These are phyloP conservation scores for Phytopythium ostracodes DNA, from an alignment of 352 stramenopile genomes.

Conservation along the genomic window DNA sequence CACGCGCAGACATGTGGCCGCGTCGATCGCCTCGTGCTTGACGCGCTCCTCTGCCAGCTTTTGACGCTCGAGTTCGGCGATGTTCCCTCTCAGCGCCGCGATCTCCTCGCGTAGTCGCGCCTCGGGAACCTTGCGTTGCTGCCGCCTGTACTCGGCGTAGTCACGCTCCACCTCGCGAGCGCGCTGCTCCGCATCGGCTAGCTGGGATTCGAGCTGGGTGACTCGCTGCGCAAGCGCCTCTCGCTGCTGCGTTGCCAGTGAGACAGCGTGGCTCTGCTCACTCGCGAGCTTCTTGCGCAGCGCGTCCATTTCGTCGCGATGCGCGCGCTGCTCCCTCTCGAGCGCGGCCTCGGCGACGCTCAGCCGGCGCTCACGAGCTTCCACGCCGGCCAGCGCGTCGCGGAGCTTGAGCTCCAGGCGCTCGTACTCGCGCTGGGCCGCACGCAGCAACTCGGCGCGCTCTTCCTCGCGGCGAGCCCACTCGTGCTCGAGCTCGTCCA, in stretches of 20 bases:
- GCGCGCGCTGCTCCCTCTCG: slow-evolving; percentile 50
- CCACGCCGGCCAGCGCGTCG: slow-evolving; percentile 47
- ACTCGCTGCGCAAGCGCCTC: slow-evolving; percentile 48
- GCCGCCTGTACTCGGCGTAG: slow-evolving; percentile 62
- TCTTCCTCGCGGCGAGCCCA: slow-evolving; percentile 79
- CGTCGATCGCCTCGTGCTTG: slow-evolving; percentile 32
- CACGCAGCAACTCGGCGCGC: slow-evolving; percentile 41
- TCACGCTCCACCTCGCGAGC: slow-evolving; percentile 57
- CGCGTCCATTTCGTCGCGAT: slow-evolving; percentile 53
- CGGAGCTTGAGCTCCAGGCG: slow-evolving; percentile 58
- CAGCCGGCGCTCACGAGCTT: slow-evolving; percentile 58
- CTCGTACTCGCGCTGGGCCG: slow-evolving; percentile 65
- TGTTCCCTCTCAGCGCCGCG: slow-evolving; percentile 39
- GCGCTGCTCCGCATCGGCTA: slow-evolving; percentile 41
- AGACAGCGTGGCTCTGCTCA: slow-evolving; percentile 53
- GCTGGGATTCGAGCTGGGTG: slow-evolving; percentile 32
- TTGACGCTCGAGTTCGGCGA: slow-evolving; percentile 61
- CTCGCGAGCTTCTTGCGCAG: slow-evolving; percentile 51
- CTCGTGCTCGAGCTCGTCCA: slow-evolving; percentile 76
- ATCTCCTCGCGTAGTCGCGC: slow-evolving; percentile 71
- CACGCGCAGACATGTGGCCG: slow-evolving; percentile 30
- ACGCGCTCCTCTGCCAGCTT: slow-evolving; percentile 36
- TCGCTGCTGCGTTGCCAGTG: slow-evolving; percentile 50
- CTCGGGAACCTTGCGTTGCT: slow-evolving; percentile 75
- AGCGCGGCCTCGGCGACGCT: slow-evolving; percentile 41